Conservation (phyloP, 805 yeast genomes). For the Cyberlindnera maritima region DNA sequence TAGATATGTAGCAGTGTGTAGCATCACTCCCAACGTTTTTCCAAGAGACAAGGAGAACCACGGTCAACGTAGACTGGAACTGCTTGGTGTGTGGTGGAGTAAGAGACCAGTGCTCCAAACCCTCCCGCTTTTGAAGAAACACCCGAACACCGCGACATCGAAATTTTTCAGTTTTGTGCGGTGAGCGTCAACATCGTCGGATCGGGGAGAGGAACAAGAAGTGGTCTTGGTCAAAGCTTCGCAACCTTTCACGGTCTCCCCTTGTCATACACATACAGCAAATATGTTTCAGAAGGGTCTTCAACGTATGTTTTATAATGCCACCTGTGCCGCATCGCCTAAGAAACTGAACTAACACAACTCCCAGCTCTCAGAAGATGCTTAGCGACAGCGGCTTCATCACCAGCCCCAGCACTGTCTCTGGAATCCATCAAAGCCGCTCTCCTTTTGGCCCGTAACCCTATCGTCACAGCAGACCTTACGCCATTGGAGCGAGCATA, state of each 20-base stretch:
- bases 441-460: slow-evolving; percentile 72
- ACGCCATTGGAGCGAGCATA: slow-evolving; percentile 70
- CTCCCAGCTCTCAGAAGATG: slow-evolving; percentile 21
- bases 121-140: slow-evolving; percentile 4
- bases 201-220: not conserved
- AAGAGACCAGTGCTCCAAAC: slow-evolving; percentile 4
- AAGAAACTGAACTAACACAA: not conserved
- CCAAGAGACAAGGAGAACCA: too few species aligned
- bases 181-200: slow-evolving; percentile 4
- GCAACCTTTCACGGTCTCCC: too few species aligned
- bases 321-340: not conserved
- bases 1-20: too few species aligned
- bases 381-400: slow-evolving; percentile 20
- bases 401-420: slow-evolving; percentile 18
- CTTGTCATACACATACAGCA: too few species aligned
- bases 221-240: too few species aligned
- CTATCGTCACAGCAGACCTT: slow-evolving; percentile 78
- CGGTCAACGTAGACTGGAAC: too few species aligned
- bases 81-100: not conserved
- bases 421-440: slow-evolving; percentile 39
- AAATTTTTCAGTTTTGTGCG: slow-evolving; percentile 11
- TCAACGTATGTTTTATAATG: slow-evolving; percentile 11
- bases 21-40: too few species aligned
- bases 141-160: slow-evolving; percentile 7
- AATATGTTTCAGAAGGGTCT: slow-evolving; percentile 11